Percentiles rank a stretch among this genome's conserved stretches.
phyloP scores from a whole-genome alignment of 768 basidiomycete species.

The Cystoderma amianthinum region DNA sequence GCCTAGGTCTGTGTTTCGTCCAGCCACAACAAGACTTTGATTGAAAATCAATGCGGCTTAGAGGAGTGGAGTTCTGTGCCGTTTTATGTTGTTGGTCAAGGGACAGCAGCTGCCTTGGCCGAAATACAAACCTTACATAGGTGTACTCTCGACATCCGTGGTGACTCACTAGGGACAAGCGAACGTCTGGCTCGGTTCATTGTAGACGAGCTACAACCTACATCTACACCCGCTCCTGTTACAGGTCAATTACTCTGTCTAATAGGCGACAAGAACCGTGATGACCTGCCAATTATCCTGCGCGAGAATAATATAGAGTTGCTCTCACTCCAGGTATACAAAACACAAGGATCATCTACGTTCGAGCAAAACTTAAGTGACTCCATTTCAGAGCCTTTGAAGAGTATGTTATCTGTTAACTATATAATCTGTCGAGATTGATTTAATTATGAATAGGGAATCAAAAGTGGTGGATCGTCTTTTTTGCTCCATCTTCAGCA shows the following conservation, averaged over 20 bases:
- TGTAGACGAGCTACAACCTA: constrained; percentile 21
- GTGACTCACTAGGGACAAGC: constrained; percentile 56
- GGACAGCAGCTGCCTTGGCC: constrained; percentile 45
- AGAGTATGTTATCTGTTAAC: constrained; percentile 11
- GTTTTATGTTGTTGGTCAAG: constrained; percentile 75
- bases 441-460: no score
- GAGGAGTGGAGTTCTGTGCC: constrained; percentile 49
- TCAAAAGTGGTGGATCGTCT: constrained; percentile 60
- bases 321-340: constrained; percentile 59
- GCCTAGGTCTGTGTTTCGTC: constrained; percentile 12
- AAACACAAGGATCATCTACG: constrained; percentile 48
- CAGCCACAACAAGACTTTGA: constrained; percentile 3
- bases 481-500: constrained; percentile 72
- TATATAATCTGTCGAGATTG: neutral
- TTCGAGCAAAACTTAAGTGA: constrained; percentile 38
- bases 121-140: constrained; percentile 15
- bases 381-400: constrained; percentile 16
- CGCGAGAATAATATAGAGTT: constrained; percentile 34
- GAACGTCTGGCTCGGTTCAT: constrained; percentile 64
- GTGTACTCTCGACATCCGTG: constrained; percentile 20
- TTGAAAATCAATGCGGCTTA: constrained; percentile 7
- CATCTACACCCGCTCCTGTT: neutral
- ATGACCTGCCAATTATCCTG: constrained; percentile 52
- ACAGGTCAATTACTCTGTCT: constrained; percentile 54
- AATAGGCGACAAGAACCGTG: constrained; percentile 83